These are phyloP conservation scores for Pyrenophora tritici-repentis DNA, from an alignment of 2,329 filamentous ascomycete species.

Conservation along the genomic window DNA sequence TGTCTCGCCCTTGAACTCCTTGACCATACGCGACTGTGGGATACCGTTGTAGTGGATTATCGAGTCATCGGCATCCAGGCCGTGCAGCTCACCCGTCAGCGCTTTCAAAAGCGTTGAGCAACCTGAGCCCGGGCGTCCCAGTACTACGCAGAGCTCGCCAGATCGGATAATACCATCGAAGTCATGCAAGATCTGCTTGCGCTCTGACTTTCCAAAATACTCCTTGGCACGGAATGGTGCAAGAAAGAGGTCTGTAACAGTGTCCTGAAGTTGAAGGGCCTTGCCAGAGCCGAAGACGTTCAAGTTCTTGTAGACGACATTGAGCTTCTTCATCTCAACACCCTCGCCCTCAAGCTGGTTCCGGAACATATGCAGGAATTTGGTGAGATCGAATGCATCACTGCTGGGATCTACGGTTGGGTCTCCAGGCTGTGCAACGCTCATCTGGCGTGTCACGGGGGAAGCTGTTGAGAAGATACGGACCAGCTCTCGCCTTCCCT, in stretches of 20 bases:
- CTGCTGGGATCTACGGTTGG: slow-evolving; percentile 58
- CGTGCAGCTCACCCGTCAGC: slow-evolving; percentile 64
- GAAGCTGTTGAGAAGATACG: slow-evolving; percentile 35
- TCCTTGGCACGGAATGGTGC: slow-evolving; percentile 64
- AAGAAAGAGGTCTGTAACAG: slow-evolving; percentile 63
- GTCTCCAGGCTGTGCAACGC: slow-evolving; percentile 46
- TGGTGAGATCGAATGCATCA: slow-evolving; percentile 59
- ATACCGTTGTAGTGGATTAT: slow-evolving; percentile 66
- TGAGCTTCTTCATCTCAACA: slow-evolving; percentile 59
- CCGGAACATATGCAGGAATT: slow-evolving; percentile 57
- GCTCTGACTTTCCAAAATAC: slow-evolving; percentile 52
- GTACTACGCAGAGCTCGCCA: slow-evolving; percentile 56
- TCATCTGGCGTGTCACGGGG: slow-evolving; percentile 25
- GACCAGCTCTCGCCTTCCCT: slow-evolving; percentile 32
- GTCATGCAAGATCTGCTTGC: slow-evolving; percentile 61
- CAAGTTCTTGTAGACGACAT: slow-evolving; percentile 68
- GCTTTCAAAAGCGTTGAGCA: slow-evolving; percentile 69
- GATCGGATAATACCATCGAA: slow-evolving; percentile 60
- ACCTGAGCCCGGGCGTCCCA: slow-evolving; percentile 60
- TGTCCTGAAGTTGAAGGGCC: slow-evolving; percentile 71
- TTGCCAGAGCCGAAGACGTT: slow-evolving; percentile 69
- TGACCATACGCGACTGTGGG: slow-evolving; percentile 49
- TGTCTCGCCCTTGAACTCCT: slow-evolving; percentile 54
- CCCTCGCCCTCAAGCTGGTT: slow-evolving; percentile 61
- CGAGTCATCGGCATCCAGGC: slow-evolving; percentile 60